Evolutionary conservation across 2,329 filamentous ascomycete species (phyloP).

Genomic region (Scedosporium minutisporum): DNA sequence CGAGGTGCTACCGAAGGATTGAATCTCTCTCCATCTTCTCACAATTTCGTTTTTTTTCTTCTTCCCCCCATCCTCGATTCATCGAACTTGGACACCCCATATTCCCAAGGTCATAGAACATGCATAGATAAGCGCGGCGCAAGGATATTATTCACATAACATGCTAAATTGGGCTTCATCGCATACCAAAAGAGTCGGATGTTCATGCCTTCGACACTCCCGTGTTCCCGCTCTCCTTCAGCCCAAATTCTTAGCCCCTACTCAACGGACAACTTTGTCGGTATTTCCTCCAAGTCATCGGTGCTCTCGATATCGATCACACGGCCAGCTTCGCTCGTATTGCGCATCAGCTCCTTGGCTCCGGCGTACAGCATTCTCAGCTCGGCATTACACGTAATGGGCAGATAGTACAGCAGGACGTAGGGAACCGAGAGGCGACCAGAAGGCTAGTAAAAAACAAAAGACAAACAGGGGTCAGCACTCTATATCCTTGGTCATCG

Average conservation of each 20-base stretch:
- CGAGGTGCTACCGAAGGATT: conserved; percentile 22
- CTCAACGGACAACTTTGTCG: conserved; percentile 44
- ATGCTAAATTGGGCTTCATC: conserved; percentile 4
- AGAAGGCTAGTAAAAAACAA: conserved; percentile 46
- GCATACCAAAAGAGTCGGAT: not conserved
- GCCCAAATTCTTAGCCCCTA: conserved; percentile 6
- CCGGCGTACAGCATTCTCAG: conserved; percentile 90
- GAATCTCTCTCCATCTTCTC: not conserved
- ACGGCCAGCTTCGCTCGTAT: conserved; percentile 78
- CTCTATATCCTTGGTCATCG: not conserved
- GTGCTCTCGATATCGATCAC: conserved; percentile 75
- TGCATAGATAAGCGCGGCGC: conserved; percentile 1
- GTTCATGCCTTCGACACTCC: conserved; percentile 1
- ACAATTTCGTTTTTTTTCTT: not conserved
- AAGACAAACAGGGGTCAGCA: conserved; percentile 9
- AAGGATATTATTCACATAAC: conserved; percentile 10
- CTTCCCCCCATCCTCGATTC: not conserved
- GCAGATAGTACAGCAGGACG: conserved; percentile 89
- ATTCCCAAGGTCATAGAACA: not conserved
- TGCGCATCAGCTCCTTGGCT: conserved; percentile 91
- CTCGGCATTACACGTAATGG: conserved; percentile 79
- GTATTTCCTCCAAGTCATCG: conserved; percentile 77
- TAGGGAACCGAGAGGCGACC: conserved; percentile 86
- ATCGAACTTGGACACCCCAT: not conserved
- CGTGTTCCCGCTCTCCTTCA: conserved; percentile 5